Base-by-base conservation (phyloP, 441 rosid species). In the Lepidium campestre region DNA sequence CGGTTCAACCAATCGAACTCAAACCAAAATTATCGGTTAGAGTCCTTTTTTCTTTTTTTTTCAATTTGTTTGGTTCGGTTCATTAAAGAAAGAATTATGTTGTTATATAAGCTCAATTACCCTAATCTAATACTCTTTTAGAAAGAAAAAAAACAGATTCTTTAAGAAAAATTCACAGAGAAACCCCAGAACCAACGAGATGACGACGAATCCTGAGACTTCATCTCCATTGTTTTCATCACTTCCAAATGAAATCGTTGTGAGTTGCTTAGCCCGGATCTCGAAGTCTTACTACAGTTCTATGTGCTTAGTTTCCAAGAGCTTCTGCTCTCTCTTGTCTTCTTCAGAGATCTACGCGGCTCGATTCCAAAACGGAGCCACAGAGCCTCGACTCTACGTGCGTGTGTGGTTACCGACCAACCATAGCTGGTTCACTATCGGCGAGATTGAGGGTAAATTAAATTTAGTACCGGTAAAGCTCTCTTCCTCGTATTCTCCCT, bases 241-340 rank as follows among this genome's bases (percentile, higher is more conserved):
- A 31, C 53, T 65, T 65, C 62, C 62, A 9, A 42, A 65, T 13
- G 60, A 65, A 40, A 31, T 52, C 7, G 0, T 52, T 3, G 0
- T 41, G 12, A 20, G 2, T 20, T 65, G 62, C 25, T 19, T 65
- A 31, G 57, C 68, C 14, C 57, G 57, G 11, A 11, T 1, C 44
- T 53, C 47, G 7, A 48, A 7, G 37, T 17, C 49, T 37, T 10
- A 50, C 10, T 27, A 64, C 68, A 56, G 25, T 14, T 19, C 19
- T 1, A 13, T 62, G n/a, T 47, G 45, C 10, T 44, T 62, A 47
- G 45, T 62, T 23, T 62, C 67, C 57, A 62, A 65, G 44, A 3
- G 34, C 8, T 5, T 65, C 17, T 31, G 9, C 42, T 65, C 61
- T 41, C 8, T 54, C 19, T 10, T 65, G 34, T 41, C 34, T 29